Evolutionary conservation across 2,329 filamentous ascomycete species (phyloP), one percentile per base, ranked within the genome.

Genomic region (Fusarium nanum): DNA sequence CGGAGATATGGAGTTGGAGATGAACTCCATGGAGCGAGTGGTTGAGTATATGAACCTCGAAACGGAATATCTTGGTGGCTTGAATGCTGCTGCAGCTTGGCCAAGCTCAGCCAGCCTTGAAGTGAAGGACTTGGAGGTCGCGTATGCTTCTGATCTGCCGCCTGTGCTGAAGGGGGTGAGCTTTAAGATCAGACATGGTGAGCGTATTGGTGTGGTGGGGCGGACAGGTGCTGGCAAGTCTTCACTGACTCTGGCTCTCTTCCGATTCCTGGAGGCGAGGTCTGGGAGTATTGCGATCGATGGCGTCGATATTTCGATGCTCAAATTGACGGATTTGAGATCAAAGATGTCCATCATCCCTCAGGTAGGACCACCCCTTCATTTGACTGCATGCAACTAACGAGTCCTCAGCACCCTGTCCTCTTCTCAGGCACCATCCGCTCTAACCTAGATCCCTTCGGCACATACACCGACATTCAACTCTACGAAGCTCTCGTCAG

Each of bases 161-260:
- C 87, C 91, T 0, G 90, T 93, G 0, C 82, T 94, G 1, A 91
- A 89, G 76, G 89, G 88, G 0, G 80, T 94, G 13, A 88, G 83
- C 3, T 93, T 94, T 77, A 81, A 79, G 20, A 85, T 93, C 13
- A 82, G 87, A 28, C 83, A 86, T 50, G 90, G 90, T 64, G 87
- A 93, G 79, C 84, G 92, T 7, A 81, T 94, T 22, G 91, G 91
- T 16, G 88, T 93, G 7, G 89, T 94, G 5, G 92, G 92, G 8
- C 87, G 92, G 16, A 94, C 92, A 0, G 92, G 92, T 5, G 91
- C 92, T 0, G 92, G 92, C 52, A 94, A 94, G 78, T 92, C 90
- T 0, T 92, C 90, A 0, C 80, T 94, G 14, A 93, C 91, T 0
- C 82, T 93, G 2, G 91, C 92, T 0, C 81, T 94, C 3, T 93